A percentile compares a stretch with the other conserved stretches of the same genome.
Conservation (phyloP, 2,329 filamentous ascomycete species). For the Lecanosticta acicola region DNA sequence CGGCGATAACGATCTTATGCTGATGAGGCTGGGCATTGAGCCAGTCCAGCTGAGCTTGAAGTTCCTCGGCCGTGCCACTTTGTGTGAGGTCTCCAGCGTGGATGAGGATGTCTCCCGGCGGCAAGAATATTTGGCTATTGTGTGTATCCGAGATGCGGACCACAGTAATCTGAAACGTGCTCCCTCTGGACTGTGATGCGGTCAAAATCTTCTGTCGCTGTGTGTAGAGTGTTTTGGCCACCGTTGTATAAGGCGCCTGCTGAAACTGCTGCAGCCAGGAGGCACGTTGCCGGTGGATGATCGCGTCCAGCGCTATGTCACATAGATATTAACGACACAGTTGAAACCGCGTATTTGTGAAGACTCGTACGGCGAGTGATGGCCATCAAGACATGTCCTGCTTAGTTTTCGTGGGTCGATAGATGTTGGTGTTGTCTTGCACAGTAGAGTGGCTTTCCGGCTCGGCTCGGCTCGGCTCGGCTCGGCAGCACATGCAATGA, state of each 20-base stretch:
- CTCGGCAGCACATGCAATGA: too few species aligned
- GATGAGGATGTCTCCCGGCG: conserved; percentile 76
- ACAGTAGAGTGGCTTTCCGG: too few species aligned
- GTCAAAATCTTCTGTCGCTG: neutral
- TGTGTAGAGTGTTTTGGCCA: neutral
- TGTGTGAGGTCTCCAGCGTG: conserved; percentile 84
- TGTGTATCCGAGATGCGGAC: conserved; percentile 93
- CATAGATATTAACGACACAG: too few species aligned
- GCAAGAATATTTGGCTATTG: conserved; percentile 54
- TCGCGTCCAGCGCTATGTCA: conserved; percentile 1
- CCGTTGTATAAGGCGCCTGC: neutral
- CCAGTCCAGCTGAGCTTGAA: conserved; percentile 84
- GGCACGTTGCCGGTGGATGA: neutral
- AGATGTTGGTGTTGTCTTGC: too few species aligned
- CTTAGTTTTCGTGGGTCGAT: too few species aligned
- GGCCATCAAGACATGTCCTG: too few species aligned
- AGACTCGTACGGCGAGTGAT: too few species aligned
- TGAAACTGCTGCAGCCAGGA: neutral
- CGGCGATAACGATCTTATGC: conserved; percentile 76
- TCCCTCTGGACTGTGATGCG: neutral
- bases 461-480: too few species aligned
- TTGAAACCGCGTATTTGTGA: too few species aligned
- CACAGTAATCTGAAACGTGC: too few species aligned
- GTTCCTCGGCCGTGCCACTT: conserved; percentile 62
- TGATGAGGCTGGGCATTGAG: conserved; percentile 65